phyloP scores from a whole-genome alignment of 1,139 yeast species.

The Yamadazyma epiphylla region DNA sequence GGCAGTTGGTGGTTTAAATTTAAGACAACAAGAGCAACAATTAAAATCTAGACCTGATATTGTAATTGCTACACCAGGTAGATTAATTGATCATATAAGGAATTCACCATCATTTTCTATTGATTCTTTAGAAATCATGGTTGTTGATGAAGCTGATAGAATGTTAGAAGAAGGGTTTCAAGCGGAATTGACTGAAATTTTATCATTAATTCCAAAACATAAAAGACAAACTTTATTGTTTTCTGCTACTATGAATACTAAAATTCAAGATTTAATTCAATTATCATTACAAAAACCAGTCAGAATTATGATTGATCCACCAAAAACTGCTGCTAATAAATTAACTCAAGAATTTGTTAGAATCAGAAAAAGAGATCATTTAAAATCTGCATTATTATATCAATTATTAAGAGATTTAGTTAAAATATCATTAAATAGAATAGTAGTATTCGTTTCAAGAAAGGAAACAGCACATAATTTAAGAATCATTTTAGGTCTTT shows the following conservation, averaged over 20 bases:
- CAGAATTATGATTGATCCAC: constrained; percentile 93
- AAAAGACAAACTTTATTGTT: constrained; percentile 91
- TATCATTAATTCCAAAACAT: constrained; percentile 74
- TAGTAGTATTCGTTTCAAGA: constrained; percentile 86
- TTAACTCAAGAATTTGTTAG: constrained; percentile 91
- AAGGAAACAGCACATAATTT: constrained; percentile 88
- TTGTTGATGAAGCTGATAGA: constrained; percentile 97
- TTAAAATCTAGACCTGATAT: constrained; percentile 89
- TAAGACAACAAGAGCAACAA: constrained; percentile 93
- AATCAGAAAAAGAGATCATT: constrained; percentile 80
- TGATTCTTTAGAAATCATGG: constrained; percentile 86
- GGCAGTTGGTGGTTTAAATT: constrained; percentile 96
- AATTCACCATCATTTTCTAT: constrained; percentile 92
- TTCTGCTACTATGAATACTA: constrained; percentile 97
- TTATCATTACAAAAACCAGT: constrained; percentile 87
- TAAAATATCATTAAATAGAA: constrained; percentile 57
- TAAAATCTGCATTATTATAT: constrained; percentile 79
- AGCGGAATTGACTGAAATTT: constrained; percentile 85
- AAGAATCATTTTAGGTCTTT: constrained; percentile 77
- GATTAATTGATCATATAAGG: constrained; percentile 94
- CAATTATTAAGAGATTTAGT: constrained; percentile 67
- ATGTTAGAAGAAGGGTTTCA: constrained; percentile 99
- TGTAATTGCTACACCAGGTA: constrained; percentile 96
- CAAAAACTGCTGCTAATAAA: constrained; percentile 85
- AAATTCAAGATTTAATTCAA: constrained; percentile 81